phyloP scores from a whole-genome alignment of 2,329 filamentous ascomycete genomes.

The Venturia oleaginea region DNA sequence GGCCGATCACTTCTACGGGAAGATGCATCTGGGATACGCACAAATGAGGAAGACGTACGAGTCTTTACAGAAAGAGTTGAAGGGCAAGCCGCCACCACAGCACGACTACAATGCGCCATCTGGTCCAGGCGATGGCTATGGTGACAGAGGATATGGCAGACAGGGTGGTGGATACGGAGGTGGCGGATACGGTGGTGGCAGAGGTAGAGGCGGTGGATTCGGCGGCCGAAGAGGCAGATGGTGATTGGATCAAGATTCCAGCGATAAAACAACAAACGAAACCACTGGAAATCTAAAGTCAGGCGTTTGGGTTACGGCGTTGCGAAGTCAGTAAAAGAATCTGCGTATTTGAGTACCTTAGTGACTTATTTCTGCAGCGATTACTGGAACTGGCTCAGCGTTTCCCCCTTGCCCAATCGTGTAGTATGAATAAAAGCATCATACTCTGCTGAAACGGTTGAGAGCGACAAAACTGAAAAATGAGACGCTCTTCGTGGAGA shows the following conservation, averaged over 20 bases:
- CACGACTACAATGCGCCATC: constrained; percentile 30
- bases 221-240: not conserved
- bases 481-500: no score
- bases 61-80: constrained; percentile 76
- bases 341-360: not conserved
- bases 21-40: constrained; percentile 97
- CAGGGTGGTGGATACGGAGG: constrained; percentile 11
- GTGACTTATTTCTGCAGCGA: not conserved
- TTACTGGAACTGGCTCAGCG: no score
- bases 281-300: not conserved
- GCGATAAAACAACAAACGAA: not conserved
- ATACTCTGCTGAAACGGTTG: no score
- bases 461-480: no score
- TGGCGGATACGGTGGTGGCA: constrained; percentile 7
- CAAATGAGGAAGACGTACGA: constrained; percentile 96
- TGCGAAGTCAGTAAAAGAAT: not conserved
- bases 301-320: not conserved
- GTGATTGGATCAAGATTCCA: not conserved
- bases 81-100: constrained; percentile 55
- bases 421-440: no score
- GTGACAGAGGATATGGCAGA: constrained; percentile 18
- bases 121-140: constrained; percentile 24
- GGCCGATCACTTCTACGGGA: constrained; percentile 97
- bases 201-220: constrained; percentile 5
- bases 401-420: no score